Conservation (phyloP, 179 eudicot species). For the Patellifolia procumbens region DNA sequence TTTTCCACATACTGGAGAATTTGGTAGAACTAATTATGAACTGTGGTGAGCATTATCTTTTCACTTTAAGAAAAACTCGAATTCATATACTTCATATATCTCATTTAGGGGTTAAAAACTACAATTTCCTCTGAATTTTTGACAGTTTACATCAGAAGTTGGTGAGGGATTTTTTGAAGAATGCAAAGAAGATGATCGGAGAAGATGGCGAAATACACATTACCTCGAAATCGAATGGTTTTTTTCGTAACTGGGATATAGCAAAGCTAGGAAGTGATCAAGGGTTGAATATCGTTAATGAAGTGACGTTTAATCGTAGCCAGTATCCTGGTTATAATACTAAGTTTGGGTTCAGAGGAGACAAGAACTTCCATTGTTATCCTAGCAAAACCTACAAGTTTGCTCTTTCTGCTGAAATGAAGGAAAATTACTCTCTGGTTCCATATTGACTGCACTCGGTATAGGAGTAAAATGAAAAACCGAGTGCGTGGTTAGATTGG, state of each 20-base stretch:
- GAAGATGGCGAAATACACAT: conserved; percentile 35
- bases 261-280: conserved; percentile 16
- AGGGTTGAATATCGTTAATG: conserved; percentile 24
- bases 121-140: too few species aligned
- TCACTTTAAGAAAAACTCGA: too few species aligned
- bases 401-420: not conserved
- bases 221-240: conserved; percentile 25
- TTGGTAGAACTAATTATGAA: not conserved
- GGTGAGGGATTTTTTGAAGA: conserved; percentile 20
- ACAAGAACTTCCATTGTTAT: conserved; percentile 12
- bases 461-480: too few species aligned
- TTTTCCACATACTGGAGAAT: conserved; percentile 35
- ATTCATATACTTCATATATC: too few species aligned
- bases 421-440: too few species aligned
- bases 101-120: too few species aligned
- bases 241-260: conserved; percentile 24
- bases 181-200: conserved; percentile 32
- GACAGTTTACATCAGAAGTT: conserved; percentile 27
- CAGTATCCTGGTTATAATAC: conserved; percentile 32
- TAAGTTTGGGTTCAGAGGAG: conserved; percentile 37
- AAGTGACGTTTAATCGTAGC: not conserved
- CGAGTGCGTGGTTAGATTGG: too few species aligned
- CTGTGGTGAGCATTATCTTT: not conserved
- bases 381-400: conserved; percentile 32
- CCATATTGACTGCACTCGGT: too few species aligned